phyloP scores from a whole-genome alignment of 2,329 filamentous ascomycete species.

The Diaporthe sp. region DNA sequence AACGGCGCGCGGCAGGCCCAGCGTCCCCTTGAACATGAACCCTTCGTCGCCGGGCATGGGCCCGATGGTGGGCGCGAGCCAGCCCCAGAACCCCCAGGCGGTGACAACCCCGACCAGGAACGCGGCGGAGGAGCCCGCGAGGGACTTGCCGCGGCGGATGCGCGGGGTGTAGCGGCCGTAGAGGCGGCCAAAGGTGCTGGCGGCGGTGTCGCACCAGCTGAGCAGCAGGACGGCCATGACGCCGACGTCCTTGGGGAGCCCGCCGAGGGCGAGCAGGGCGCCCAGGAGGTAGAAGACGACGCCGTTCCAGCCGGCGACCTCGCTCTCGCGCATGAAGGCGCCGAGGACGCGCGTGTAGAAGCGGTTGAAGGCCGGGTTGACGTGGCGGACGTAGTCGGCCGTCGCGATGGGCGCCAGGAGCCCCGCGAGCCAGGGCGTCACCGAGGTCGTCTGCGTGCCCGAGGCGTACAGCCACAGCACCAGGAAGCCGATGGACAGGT shows the following conservation, averaged over 20 bases:
- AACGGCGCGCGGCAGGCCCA: conserved; percentile 76
- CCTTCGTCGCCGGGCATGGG: conserved; percentile 77
- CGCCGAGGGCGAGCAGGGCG: conserved; percentile 85
- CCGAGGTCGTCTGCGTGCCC: conserved; percentile 81
- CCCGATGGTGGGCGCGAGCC: conserved; percentile 78
- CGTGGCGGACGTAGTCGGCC: conserved; percentile 86
- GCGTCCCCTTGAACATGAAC: conserved; percentile 85
- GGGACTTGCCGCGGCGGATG: conserved; percentile 88
- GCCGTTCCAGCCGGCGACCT: conserved; percentile 94
- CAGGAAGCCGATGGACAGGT: conserved; percentile 97
- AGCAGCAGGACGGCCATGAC: conserved; percentile 91
- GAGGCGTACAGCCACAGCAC: conserved; percentile 87
- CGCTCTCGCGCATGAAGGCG: conserved; percentile 95
- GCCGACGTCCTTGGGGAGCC: conserved; percentile 93
- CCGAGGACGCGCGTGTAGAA: conserved; percentile 88
- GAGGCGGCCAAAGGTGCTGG: conserved; percentile 90
- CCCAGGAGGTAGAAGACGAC: conserved; percentile 97
- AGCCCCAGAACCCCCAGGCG: conserved; percentile 90
- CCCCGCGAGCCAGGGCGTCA: conserved; percentile 87
- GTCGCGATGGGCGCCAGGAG: conserved; percentile 87
- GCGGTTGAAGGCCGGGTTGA: conserved; percentile 84
- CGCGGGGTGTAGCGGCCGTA: conserved; percentile 92
- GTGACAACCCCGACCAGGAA: conserved; percentile 86
- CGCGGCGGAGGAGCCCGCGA: conserved; percentile 89
- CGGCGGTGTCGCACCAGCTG: conserved; percentile 98